Conservation (phyloP, 2,329 filamentous ascomycete genomes). For the Beauveria medogensis region DNA sequence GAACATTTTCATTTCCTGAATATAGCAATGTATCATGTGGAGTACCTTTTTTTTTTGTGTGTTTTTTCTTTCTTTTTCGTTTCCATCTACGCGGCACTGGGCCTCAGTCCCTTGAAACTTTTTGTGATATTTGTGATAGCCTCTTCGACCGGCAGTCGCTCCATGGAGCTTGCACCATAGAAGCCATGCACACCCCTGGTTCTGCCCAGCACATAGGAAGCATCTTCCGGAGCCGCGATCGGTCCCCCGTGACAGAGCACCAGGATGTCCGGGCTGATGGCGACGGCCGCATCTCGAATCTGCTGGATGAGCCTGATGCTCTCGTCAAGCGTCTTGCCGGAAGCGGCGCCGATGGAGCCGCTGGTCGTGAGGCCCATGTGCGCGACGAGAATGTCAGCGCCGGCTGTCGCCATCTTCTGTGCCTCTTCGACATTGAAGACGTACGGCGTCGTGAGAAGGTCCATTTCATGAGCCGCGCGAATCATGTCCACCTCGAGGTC, state of each 20-base stretch:
- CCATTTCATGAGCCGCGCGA: constrained; percentile 47
- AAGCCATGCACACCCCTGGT: constrained; percentile 63
- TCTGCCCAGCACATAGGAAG: constrained; percentile 50
- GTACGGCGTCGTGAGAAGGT: constrained; percentile 60
- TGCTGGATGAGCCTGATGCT: constrained; percentile 53
- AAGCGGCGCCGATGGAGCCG: constrained; percentile 56
- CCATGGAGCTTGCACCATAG: constrained; percentile 63
- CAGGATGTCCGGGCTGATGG: constrained; percentile 50
- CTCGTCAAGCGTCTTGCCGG: constrained; percentile 55
- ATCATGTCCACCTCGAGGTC: constrained; percentile 60
- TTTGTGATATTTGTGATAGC: constrained; percentile 46
- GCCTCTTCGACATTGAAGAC: constrained; percentile 58
- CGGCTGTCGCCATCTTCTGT: constrained; percentile 52
- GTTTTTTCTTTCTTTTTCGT: too few relatives aligned
- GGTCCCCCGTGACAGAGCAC: constrained; percentile 65
- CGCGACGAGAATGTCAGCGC: constrained; percentile 59
- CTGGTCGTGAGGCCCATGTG: constrained; percentile 61
- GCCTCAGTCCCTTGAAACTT: constrained; percentile 12
- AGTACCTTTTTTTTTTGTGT: background rate
- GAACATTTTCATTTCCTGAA: background rate
- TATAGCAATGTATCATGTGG: background rate
- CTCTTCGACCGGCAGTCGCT: constrained; percentile 58
- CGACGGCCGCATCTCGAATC: constrained; percentile 52
- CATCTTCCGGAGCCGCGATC: constrained; percentile 56
- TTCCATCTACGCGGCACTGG: background rate